These are phyloP conservation scores for Penicillium lividum DNA, from an alignment of 495 filamentous ascomycete genomes.

Conservation along the genomic window DNA sequence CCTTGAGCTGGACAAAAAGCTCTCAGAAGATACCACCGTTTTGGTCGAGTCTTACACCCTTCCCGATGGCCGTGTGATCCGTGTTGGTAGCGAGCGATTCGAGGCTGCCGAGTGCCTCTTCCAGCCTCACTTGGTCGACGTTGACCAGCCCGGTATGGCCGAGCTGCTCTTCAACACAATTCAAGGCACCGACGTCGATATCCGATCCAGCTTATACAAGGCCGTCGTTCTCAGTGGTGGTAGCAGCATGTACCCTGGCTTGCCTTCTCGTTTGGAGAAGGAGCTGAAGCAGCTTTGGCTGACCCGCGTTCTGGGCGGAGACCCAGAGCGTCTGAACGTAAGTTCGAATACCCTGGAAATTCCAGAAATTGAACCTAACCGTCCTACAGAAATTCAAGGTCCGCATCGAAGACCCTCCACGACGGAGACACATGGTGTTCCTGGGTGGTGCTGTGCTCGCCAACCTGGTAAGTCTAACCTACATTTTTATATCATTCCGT, in stretches of 20 bases:
- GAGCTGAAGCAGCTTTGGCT: constrained; percentile 99
- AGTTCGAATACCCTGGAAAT: constrained; percentile 23
- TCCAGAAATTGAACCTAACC: constrained; percentile 18
- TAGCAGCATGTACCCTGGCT: constrained; percentile 96
- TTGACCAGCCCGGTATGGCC: constrained; percentile 94
- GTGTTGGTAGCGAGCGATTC: constrained; percentile 94
- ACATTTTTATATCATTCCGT: background rate
- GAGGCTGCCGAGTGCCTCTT: constrained; percentile 98
- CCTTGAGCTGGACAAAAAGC: constrained; percentile 89
- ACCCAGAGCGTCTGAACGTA: constrained; percentile 86
- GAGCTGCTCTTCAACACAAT: constrained; percentile 99
- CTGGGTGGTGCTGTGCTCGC: constrained; percentile 94
- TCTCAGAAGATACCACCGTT: constrained; percentile 96
- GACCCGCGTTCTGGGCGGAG: constrained; percentile 81
- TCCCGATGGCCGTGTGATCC: constrained; percentile 92
- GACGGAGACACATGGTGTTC: constrained; percentile 98
- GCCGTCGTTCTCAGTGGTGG: constrained; percentile 95
- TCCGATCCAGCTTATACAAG: constrained; percentile 90
- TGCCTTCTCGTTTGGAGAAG: constrained; percentile 94
- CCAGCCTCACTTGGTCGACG: constrained; percentile 97
- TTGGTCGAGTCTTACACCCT: constrained; percentile 96
- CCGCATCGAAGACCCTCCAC: constrained; percentile 94
- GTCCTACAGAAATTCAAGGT: constrained; percentile 90
- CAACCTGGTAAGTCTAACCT: constrained; percentile 68
- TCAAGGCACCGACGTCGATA: constrained; percentile 91